phyloP scores from a whole-genome alignment of 805 yeast genomes.

The Phaffomyces thermotolerans region DNA sequence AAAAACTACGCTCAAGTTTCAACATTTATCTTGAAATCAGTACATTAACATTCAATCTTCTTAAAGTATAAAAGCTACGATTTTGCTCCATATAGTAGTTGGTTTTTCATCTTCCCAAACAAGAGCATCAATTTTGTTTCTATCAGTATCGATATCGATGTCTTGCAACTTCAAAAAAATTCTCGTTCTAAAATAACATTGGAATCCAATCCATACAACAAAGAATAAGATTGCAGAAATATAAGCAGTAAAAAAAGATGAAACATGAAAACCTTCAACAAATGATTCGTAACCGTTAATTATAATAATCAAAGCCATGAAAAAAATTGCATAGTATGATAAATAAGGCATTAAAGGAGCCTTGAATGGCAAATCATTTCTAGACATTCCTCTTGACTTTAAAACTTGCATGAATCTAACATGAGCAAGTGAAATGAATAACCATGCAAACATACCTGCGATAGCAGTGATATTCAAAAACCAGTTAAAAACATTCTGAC shows the following conservation, averaged over 20 bases:
- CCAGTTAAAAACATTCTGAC: constrained; percentile 61
- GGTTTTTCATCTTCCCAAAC: constrained; percentile 48
- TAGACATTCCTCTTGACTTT: constrained; percentile 51
- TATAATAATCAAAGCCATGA: constrained; percentile 49
- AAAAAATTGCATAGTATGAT: constrained; percentile 55
- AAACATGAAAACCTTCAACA: constrained; percentile 42
- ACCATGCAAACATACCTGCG: constrained; percentile 71
- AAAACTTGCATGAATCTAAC: constrained; percentile 64
- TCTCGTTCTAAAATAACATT: constrained; percentile 42
- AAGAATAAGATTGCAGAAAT: constrained; percentile 58
- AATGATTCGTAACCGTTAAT: constrained; percentile 70
- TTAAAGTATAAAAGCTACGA: constrained; percentile 30
- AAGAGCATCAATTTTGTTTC: constrained; percentile 52
- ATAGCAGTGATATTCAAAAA: constrained; percentile 68
- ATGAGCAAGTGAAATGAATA: constrained; percentile 56
- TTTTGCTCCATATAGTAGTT: constrained; percentile 42
- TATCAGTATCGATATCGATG: constrained; percentile 63
- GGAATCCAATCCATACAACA: constrained; percentile 48
- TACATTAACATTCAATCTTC: neutral
- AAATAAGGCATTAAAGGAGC: constrained; percentile 62
- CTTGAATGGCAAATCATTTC: constrained; percentile 68
- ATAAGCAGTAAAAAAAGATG: constrained; percentile 62
- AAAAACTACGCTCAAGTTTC: too few relatives aligned
- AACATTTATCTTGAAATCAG: too few relatives aligned
- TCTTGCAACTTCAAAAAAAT: constrained; percentile 44